Evolutionary conservation across 2,329 filamentous ascomycete genomes (phyloP).

Genomic region (Achaetomium macrosporum): DNA sequence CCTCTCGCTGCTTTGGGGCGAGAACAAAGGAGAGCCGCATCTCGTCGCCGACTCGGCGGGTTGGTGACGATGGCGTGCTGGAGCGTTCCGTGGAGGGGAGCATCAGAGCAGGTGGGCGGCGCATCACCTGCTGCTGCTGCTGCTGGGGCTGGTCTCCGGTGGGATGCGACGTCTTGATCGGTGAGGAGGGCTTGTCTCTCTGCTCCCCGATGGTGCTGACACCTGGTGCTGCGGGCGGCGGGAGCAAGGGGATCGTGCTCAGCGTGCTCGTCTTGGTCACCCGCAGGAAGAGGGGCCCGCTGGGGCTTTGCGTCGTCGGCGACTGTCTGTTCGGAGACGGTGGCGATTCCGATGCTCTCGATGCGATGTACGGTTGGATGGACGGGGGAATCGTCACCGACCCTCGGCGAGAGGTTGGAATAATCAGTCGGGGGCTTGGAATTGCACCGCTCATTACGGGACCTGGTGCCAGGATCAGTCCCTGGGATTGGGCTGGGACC

Average conservation of each 20-base stretch:
- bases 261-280: constrained; percentile 18
- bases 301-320: neutral
- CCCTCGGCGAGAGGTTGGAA: neutral
- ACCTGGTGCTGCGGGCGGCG: constrained; percentile 7
- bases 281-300: constrained; percentile 10
- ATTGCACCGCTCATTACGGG: neutral
- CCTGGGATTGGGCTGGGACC: neutral
- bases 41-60: constrained; percentile 1
- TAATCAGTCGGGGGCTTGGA: neutral
- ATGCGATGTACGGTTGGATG: constrained; percentile 6
- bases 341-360: constrained; percentile 3
- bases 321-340: constrained; percentile 4
- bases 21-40: neutral
- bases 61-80: constrained; percentile 3
- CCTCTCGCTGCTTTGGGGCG: neutral
- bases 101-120: neutral
- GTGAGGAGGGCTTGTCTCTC: constrained; percentile 2
- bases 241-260: constrained; percentile 14
- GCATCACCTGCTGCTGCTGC: neutral
- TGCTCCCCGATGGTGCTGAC: neutral
- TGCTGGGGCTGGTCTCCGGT: neutral
- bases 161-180: neutral
- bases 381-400: constrained; percentile 4
- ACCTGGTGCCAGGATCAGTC: constrained; percentile 3
- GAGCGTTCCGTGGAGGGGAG: constrained; percentile 8